Evolutionary conservation across 108 stramenopile species (phyloP).

Genomic region (Craspedostauros australis): DNA sequence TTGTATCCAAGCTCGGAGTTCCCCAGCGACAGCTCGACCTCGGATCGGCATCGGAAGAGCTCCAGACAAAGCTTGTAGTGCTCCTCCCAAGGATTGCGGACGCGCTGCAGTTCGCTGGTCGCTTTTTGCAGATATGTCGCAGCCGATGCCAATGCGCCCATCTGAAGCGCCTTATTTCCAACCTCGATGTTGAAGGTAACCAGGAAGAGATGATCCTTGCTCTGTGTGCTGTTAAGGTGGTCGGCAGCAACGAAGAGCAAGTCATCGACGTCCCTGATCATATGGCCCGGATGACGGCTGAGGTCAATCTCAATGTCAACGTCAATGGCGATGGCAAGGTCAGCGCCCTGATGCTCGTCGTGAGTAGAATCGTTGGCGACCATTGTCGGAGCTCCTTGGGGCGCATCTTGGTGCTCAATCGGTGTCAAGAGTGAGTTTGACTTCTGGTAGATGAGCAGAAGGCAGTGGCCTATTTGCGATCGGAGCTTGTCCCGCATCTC

Average conservation of each 20-base stretch:
- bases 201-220: conserved; percentile 1
- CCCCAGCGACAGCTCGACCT: conserved; percentile 20
- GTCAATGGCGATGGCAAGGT: too few species aligned
- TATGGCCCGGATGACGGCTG: too few species aligned
- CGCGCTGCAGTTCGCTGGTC: too few species aligned
- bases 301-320: too few species aligned
- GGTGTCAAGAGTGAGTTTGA: too few species aligned
- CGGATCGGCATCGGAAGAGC: conserved; percentile 8
- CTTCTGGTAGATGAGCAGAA: too few species aligned
- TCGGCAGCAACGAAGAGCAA: conserved; percentile 31
- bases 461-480: too few species aligned
- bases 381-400: too few species aligned
- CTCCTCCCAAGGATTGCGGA: conserved; percentile 14
- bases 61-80: conserved; percentile 31
- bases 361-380: too few species aligned
- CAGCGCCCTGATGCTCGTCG: too few species aligned
- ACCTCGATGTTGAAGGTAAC: conserved; percentile 16
- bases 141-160: conserved; percentile 18
- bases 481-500: conserved; percentile 24
- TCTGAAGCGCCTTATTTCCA: conserved; percentile 17
- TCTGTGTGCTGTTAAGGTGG: conserved; percentile 12
- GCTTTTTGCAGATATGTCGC: conserved; percentile 22
- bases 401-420: too few species aligned
- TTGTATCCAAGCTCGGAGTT: conserved; percentile 14
- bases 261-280: too few species aligned